Evolutionary conservation across 2,329 filamentous ascomycete genomes (phyloP).

Genomic region (Thyridium curvatum): DNA sequence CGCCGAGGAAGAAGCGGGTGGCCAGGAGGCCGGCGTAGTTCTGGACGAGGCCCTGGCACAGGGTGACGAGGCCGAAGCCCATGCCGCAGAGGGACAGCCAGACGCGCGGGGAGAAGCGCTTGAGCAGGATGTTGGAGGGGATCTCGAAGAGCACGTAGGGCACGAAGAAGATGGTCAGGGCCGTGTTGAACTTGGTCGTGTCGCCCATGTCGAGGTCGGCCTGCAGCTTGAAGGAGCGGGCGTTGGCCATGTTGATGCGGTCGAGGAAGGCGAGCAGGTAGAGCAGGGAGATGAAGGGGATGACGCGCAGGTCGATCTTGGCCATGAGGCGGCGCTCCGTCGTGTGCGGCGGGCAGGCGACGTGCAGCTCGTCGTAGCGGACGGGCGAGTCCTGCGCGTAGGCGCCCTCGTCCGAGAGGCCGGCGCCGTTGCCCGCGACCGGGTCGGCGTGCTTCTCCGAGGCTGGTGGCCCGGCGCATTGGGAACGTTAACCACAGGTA

Average conservation of each 20-base stretch:
- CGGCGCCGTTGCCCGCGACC: too few species aligned
- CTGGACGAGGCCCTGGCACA: constrained; percentile 69
- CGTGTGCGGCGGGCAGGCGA: constrained; percentile 44
- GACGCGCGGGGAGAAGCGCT: constrained; percentile 57
- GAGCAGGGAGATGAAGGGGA: constrained; percentile 68
- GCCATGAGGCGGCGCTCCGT: constrained; percentile 60
- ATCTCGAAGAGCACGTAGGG: constrained; percentile 71
- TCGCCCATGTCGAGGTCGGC: constrained; percentile 54
- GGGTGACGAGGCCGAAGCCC: constrained; percentile 68
- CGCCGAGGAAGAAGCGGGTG: constrained; percentile 79
- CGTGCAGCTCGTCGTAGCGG: constrained; percentile 22
- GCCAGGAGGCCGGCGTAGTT: constrained; percentile 73
- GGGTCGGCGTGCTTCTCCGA: too few species aligned
- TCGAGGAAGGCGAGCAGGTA: constrained; percentile 67
- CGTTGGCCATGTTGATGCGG: constrained; percentile 76
- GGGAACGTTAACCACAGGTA: too few species aligned
- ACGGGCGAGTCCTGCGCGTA: not conserved
- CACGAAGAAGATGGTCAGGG: constrained; percentile 75
- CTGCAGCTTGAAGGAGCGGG: constrained; percentile 57
- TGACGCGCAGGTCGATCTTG: constrained; percentile 64
- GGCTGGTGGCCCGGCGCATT: too few species aligned
- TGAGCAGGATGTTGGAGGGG: constrained; percentile 66
- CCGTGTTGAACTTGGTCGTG: constrained; percentile 57
- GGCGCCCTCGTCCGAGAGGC: too few species aligned
- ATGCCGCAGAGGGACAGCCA: constrained; percentile 83